Conservation (phyloP, 2,329 filamentous ascomycete species). For the Exophiala oligosperma region DNA sequence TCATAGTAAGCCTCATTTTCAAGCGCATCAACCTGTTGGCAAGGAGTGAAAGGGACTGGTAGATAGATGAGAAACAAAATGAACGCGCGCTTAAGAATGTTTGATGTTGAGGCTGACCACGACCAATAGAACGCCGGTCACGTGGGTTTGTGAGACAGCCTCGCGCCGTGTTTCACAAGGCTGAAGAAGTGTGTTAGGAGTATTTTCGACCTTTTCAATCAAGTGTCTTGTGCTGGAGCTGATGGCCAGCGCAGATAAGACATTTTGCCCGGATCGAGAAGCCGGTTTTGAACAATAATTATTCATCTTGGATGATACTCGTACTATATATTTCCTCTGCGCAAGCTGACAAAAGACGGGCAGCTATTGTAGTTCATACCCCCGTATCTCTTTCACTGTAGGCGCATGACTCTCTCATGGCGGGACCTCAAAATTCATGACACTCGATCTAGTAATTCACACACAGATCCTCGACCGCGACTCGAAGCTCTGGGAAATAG, state of each 20-base stretch:
- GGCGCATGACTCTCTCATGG: neutral
- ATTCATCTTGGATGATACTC: too few relatives aligned
- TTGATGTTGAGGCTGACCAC: neutral
- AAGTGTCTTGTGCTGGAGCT: too few relatives aligned
- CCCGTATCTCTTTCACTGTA: neutral
- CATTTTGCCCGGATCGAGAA: too few relatives aligned
- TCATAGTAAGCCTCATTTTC: neutral
- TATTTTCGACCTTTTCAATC: too few relatives aligned
- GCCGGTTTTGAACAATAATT: too few relatives aligned
- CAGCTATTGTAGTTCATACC: neutral
- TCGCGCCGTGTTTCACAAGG: neutral
- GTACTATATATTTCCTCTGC: too few relatives aligned
- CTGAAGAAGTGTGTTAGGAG: neutral
- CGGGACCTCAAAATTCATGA: neutral
- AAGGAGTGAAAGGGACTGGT: neutral
- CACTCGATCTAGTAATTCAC: neutral
- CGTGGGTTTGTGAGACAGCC: neutral
- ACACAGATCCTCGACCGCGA: neutral
- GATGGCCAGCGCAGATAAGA: too few relatives aligned
- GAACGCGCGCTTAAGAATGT: conserved; percentile 2
- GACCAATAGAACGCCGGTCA: neutral
- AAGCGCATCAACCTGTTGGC: neutral
- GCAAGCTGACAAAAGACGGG: too few relatives aligned
- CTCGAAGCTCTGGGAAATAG: neutral
- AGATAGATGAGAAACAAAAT: neutral